Evolutionary conservation across 441 rosid genomes (phyloP).

Genomic region (Mallotus japonicus): DNA sequence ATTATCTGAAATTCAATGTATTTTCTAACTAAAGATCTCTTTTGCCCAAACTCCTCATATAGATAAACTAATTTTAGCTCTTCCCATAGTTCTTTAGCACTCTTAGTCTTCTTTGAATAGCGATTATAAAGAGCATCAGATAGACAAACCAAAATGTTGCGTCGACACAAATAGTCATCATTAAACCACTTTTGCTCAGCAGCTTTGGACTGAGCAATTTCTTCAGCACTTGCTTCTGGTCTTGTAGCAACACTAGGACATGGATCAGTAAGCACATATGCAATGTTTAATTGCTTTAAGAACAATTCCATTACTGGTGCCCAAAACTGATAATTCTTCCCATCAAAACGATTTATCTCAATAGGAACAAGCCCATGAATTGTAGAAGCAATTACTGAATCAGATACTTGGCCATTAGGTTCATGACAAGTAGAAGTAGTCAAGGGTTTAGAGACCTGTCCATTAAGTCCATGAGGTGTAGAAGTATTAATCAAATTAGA

Average conservation of each 20-base stretch:
- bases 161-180: constrained; percentile 67
- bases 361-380: constrained; percentile 36
- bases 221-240: constrained; percentile 33
- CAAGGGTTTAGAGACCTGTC: constrained; percentile 14
- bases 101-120: constrained; percentile 48
- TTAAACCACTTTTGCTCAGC: constrained; percentile 48
- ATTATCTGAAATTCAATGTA: constrained; percentile 73
- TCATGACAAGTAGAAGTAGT: constrained; percentile 23
- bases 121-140: constrained; percentile 61
- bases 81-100: constrained; percentile 80
- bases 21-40: constrained; percentile 64
- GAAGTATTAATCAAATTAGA: constrained; percentile 20
- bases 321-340: constrained; percentile 67
- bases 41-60: constrained; percentile 54
- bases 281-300: constrained; percentile 61
- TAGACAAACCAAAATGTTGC: constrained; percentile 57
- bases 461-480: constrained; percentile 1
- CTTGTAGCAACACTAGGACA: constrained; percentile 36
- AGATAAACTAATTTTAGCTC: constrained; percentile 66
- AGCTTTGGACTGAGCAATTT: constrained; percentile 37
- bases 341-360: constrained; percentile 64
- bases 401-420: constrained; percentile 34
- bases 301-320: constrained; percentile 58
- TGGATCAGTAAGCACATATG: constrained; percentile 60
- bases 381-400: constrained; percentile 25